These are phyloP conservation scores for Neoboletus subvelutipes DNA, from an alignment of 768 basidiomycete species.

Conservation along the genomic window DNA sequence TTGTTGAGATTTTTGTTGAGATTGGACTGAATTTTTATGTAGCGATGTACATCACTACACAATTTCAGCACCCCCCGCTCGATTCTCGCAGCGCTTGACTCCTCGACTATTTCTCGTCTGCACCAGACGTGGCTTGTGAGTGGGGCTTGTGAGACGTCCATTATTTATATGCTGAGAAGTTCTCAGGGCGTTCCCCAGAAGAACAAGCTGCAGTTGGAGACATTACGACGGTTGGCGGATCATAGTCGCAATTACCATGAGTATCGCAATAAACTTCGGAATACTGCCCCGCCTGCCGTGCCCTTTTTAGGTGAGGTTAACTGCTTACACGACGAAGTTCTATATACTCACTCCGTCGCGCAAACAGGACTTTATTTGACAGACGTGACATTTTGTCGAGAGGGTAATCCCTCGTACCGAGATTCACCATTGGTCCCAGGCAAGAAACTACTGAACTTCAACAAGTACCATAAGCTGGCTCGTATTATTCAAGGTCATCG, in stretches of 20 bases:
- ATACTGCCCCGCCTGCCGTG: constrained; percentile 87
- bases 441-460: constrained; percentile 90
- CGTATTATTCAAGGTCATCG: constrained; percentile 74
- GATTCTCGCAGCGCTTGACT: constrained; percentile 92
- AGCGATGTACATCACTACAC: constrained; percentile 81
- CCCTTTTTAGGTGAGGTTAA: constrained; percentile 80
- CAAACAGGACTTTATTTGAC: constrained; percentile 76
- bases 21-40: constrained; percentile 12
- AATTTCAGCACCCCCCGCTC: constrained; percentile 95
- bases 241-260: constrained; percentile 88
- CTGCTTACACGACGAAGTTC: neutral
- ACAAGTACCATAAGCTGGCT: constrained; percentile 91
- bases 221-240: constrained; percentile 83
- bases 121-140: constrained; percentile 92
- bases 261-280: constrained; percentile 84
- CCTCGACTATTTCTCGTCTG: constrained; percentile 89
- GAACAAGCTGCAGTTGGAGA: constrained; percentile 75
- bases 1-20: constrained; percentile 4
- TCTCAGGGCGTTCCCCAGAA: constrained; percentile 80
- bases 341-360: constrained; percentile 12
- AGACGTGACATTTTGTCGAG: constrained; percentile 92
- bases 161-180: constrained; percentile 7
- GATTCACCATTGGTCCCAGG: constrained; percentile 72
- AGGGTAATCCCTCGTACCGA: constrained; percentile 87
- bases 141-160: constrained; percentile 6